These are phyloP conservation scores for Alternaria arbusti DNA, from an alignment of 2,329 filamentous ascomycete genomes.

Conservation along the genomic window DNA sequence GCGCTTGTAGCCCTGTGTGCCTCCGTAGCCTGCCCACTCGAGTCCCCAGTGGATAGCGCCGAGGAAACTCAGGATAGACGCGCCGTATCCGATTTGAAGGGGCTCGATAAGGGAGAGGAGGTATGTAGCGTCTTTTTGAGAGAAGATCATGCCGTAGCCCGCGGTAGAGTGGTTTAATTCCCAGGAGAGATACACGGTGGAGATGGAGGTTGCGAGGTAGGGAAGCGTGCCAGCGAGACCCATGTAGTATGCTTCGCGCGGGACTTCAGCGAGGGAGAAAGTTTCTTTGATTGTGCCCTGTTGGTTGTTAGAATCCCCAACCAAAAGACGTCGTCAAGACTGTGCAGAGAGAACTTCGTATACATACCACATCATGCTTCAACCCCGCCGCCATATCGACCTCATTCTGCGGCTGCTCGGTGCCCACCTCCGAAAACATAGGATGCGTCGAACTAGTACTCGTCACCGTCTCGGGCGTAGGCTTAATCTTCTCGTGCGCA, in stretches of 20 bases:
- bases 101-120: slow-evolving; percentile 80
- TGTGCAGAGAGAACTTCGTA: fast-evolving
- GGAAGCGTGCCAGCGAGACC: slow-evolving; percentile 60
- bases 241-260: slow-evolving; percentile 56
- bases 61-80: slow-evolving; percentile 90
- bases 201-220: slow-evolving; percentile 82
- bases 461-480: slow-evolving; percentile 67
- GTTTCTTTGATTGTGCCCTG: slow-evolving; percentile 58
- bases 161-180: slow-evolving; percentile 74
- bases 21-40: slow-evolving; percentile 76
- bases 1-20: slow-evolving; percentile 74
- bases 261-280: slow-evolving; percentile 55
- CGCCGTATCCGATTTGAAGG: slow-evolving; percentile 88
- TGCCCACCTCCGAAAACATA: slow-evolving; percentile 49
- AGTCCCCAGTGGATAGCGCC: slow-evolving; percentile 94
- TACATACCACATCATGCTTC: slow-evolving; percentile 44
- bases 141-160: slow-evolving; percentile 70
- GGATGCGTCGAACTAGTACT: slow-evolving; percentile 59
- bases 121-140: slow-evolving; percentile 72
- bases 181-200: slow-evolving; percentile 82
- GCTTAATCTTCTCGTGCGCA: slow-evolving; percentile 62
- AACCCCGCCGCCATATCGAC: slow-evolving; percentile 57
- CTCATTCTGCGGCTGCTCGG: slow-evolving; percentile 42
- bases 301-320: not conserved
- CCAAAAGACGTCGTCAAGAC: not conserved